Evolutionary conservation across 2,329 filamentous ascomycete genomes (phyloP).

Genomic region (Colletotrichum sp.): DNA sequence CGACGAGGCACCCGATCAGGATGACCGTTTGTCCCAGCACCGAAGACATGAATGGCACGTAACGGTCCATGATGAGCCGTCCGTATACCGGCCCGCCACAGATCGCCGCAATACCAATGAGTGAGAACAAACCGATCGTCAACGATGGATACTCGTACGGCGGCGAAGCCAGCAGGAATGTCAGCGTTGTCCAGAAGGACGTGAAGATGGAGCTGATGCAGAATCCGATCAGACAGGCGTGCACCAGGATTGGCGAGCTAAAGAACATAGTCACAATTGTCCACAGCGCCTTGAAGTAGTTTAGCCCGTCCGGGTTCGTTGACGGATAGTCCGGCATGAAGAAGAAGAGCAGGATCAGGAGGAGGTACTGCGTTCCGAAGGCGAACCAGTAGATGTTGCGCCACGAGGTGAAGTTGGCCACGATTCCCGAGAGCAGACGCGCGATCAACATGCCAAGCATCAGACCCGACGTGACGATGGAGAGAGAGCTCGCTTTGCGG

Average conservation of each 20-base stretch:
- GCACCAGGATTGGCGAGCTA: slow-evolving; percentile 71
- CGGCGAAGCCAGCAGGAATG: slow-evolving; percentile 74
- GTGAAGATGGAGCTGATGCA: slow-evolving; percentile 58
- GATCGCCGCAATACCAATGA: slow-evolving; percentile 77
- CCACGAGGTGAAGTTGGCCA: slow-evolving; percentile 78
- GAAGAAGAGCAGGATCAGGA: slow-evolving; percentile 68
- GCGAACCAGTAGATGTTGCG: slow-evolving; percentile 81
- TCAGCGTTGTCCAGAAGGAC: slow-evolving; percentile 69
- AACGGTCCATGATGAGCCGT: slow-evolving; percentile 71
- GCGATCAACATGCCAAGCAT: slow-evolving; percentile 79
- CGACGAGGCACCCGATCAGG: slow-evolving; percentile 67
- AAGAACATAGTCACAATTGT: slow-evolving; percentile 68
- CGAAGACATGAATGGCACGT: slow-evolving; percentile 71
- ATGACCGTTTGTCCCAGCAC: slow-evolving; percentile 65
- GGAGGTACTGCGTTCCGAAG: slow-evolving; percentile 71
- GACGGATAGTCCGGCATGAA: slow-evolving; percentile 84
- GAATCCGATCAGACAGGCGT: slow-evolving; percentile 72
- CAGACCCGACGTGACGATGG: slow-evolving; percentile 77
- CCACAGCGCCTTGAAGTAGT: slow-evolving; percentile 69
- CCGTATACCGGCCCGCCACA: slow-evolving; percentile 72
- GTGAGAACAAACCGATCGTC: slow-evolving; percentile 77
- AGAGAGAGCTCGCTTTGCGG: slow-evolving; percentile 71
- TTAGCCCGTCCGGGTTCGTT: slow-evolving; percentile 69
- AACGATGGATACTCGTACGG: slow-evolving; percentile 73
- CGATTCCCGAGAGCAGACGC: slow-evolving; percentile 75